These are phyloP conservation scores for Pythium vanterpoolii DNA, from an alignment of 352 stramenopile genomes.

Conservation along the genomic window DNA sequence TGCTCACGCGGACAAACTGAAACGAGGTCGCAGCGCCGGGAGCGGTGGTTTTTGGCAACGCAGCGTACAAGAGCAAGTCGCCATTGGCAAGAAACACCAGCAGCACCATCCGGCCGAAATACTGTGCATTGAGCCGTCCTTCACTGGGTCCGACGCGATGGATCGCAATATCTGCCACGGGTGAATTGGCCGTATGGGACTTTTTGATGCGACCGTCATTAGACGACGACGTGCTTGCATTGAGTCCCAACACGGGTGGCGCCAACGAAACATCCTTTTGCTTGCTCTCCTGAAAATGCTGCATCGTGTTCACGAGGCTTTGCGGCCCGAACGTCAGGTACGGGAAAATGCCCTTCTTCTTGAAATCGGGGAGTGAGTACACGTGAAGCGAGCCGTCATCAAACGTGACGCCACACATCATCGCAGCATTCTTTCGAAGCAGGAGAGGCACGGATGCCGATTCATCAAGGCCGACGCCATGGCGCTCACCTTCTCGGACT, in stretches of 20 bases:
- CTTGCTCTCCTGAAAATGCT: slow-evolving; percentile 53
- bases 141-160: slow-evolving; percentile 78
- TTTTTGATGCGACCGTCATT: slow-evolving; percentile 83
- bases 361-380: slow-evolving; percentile 81
- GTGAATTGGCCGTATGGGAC: slow-evolving; percentile 75
- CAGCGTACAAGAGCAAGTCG: slow-evolving; percentile 77
- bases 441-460: slow-evolving; percentile 56
- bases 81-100: slow-evolving; percentile 84
- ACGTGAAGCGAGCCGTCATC: slow-evolving; percentile 80
- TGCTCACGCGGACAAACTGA: slow-evolving; percentile 63
- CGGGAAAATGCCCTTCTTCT: slow-evolving; percentile 74
- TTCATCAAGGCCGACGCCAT: slow-evolving; percentile 26
- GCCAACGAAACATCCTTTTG: slow-evolving; percentile 54
- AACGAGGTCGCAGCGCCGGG: slow-evolving; percentile 36
- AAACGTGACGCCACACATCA: slow-evolving; percentile 84
- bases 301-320: slow-evolving; percentile 71
- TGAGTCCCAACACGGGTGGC: slow-evolving; percentile 64
- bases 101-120: slow-evolving; percentile 76
- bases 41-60: slow-evolving; percentile 43
- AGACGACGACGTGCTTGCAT: slow-evolving; percentile 56
- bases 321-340: slow-evolving; percentile 82
- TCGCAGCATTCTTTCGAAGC: slow-evolving; percentile 45
- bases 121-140: slow-evolving; percentile 65
- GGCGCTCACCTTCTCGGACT: slow-evolving; percentile 17
- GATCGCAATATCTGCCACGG: slow-evolving; percentile 79